Conservation (phyloP, 257 asterid genomes). For the Prunella vulgaris region DNA sequence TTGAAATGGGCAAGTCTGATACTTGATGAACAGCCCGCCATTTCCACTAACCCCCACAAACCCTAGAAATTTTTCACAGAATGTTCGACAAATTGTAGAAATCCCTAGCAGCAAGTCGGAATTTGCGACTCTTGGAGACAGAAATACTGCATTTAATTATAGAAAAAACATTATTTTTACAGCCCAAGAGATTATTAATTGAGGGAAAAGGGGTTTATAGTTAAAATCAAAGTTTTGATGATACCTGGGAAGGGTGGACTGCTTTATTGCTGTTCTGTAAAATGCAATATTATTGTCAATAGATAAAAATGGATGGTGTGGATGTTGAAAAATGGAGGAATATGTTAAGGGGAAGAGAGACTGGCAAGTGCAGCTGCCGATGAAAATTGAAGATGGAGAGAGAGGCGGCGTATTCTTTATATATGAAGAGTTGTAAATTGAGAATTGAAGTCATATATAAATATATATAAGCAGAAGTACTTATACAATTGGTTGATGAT, state of each 20-base stretch:
- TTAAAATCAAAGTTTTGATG: not conserved
- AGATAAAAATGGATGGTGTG: too few species aligned
- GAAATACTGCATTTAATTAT: constrained; percentile 1
- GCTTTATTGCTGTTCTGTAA: not conserved
- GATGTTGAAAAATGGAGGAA: too few species aligned
- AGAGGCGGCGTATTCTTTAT: too few species aligned
- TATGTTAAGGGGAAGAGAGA: too few species aligned
- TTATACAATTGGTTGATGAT: too few species aligned
- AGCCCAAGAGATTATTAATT: not conserved
- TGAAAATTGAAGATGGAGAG: too few species aligned
- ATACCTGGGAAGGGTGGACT: not conserved
- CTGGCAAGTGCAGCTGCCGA: too few species aligned
- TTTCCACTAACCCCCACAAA: constrained; percentile 19
- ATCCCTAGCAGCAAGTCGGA: constrained; percentile 12
- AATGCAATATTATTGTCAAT: too few species aligned
- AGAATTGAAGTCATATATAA: too few species aligned
- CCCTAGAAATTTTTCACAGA: constrained; percentile 6
- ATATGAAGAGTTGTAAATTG: too few species aligned
- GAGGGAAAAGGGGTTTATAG: not conserved
- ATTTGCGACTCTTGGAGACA: not conserved
- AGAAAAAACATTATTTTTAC: not conserved
- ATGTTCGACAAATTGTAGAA: constrained; percentile 41
- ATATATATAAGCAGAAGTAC: too few species aligned
- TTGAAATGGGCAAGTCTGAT: constrained; percentile 36
- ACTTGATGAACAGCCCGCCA: constrained; percentile 62